Conservation (phyloP, 352 stramenopile species). For the Plasmopara viticola region DNA sequence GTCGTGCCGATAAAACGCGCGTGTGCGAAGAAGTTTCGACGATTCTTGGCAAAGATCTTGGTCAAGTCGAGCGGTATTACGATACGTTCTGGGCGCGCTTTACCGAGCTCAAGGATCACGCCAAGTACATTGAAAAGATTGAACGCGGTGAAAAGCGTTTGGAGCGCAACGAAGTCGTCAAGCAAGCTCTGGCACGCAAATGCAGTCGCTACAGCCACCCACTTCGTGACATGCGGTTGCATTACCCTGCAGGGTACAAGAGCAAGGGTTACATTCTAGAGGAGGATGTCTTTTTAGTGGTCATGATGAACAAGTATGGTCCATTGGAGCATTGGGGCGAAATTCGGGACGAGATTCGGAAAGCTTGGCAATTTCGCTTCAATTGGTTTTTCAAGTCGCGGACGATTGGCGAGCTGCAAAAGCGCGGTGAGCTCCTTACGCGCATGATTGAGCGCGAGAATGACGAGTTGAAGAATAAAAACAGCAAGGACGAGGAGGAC, state of each 20-base stretch:
- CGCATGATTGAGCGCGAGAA: slow-evolving; percentile 93
- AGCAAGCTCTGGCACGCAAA: slow-evolving; percentile 94
- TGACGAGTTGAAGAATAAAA: slow-evolving; percentile 78
- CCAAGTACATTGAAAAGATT: slow-evolving; percentile 93
- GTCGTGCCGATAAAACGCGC: slow-evolving; percentile 84
- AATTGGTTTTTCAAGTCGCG: slow-evolving; percentile 99
- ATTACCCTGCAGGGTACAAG: slow-evolving; percentile 88
- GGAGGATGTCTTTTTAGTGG: slow-evolving; percentile 97
- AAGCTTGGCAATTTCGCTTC: slow-evolving; percentile 98
- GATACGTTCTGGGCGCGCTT: slow-evolving; percentile 94
- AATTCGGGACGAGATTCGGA: slow-evolving; percentile 96
- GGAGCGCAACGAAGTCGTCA: slow-evolving; percentile 93
- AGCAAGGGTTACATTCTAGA: slow-evolving; percentile 95
- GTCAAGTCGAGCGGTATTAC: slow-evolving; percentile 93
- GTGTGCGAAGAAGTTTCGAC: slow-evolving; percentile 89
- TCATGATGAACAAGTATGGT: slow-evolving; percentile 98
- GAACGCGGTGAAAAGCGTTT: slow-evolving; percentile 96
- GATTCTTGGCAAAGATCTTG: slow-evolving; percentile 86
- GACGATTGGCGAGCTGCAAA: slow-evolving; percentile 95
- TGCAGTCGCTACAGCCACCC: slow-evolving; percentile 91
- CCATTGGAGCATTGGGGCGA: slow-evolving; percentile 94
- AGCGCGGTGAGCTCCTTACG: slow-evolving; percentile 93
- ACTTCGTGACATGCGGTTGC: slow-evolving; percentile 83
- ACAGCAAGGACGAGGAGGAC: slow-evolving; percentile 65
- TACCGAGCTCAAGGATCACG: slow-evolving; percentile 88